Conservation (phyloP, 768 basidiomycete genomes). For the Phylloporus rhodoxanthus region DNA sequence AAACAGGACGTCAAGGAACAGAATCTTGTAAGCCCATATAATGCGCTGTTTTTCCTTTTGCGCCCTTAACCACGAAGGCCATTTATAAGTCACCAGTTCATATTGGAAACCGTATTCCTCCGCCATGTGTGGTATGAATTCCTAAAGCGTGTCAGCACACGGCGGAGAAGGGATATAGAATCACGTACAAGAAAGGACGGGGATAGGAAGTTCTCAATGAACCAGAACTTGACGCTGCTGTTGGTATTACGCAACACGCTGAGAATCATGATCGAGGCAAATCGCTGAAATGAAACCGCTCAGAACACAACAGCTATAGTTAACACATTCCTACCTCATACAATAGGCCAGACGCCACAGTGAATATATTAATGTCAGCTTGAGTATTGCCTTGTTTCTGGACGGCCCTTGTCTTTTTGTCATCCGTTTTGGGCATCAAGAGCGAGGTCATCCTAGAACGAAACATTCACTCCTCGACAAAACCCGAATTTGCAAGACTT, state of each 20-base stretch:
- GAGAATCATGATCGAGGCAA: conserved; percentile 96
- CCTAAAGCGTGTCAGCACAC: conserved; percentile 39
- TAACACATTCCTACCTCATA: conserved; percentile 68
- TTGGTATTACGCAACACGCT: conserved; percentile 93
- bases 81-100: conserved; percentile 97
- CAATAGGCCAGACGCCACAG: conserved; percentile 91
- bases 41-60: conserved; percentile 98
- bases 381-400: conserved; percentile 37
- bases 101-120: conserved; percentile 91
- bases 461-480: conserved; percentile 3
- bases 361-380: conserved; percentile 98
- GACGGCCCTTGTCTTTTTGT: conserved; percentile 11
- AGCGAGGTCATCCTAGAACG: conserved; percentile 40
- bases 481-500: conserved; percentile 11
- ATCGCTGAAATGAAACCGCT: conserved; percentile 52
- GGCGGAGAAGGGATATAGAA: neutral
- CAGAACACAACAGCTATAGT: neutral
- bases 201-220: conserved; percentile 98
- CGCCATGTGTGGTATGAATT: conserved; percentile 92
- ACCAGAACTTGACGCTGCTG: conserved; percentile 98
- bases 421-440: conserved; percentile 31
- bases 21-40: conserved; percentile 99
- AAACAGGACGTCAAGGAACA: conserved; percentile 98
- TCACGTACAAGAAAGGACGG: conserved; percentile 83
- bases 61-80: conserved; percentile 96